Evolutionary conservation across 192 early-diverging fungal species (phyloP), one percentile per base, ranked within the genome.

Genomic region (Umbelopsis sp.): DNA sequence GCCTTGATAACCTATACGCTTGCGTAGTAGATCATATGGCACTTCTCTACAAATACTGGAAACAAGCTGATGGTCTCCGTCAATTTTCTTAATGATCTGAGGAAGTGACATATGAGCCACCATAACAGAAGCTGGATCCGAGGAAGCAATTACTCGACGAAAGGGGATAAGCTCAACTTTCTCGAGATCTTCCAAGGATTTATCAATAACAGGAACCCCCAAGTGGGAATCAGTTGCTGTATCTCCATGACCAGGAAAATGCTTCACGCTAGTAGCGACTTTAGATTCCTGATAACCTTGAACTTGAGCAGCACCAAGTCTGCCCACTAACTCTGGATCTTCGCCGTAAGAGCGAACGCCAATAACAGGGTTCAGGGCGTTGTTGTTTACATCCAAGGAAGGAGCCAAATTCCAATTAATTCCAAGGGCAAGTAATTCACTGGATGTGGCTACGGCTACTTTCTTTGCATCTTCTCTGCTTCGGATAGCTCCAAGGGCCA

Each of bases 181-280:
- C 49, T 81, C 75, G 8, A 81, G 34, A 9, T 81, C 79, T 36
- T 74, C 45, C 2, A 72, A 20, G 26, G 21, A 41, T 31, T 81
- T 81, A 34, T 77, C 69, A 68, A 81, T 81, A 6, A 81, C 75
- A 10, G 79, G 79, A 25, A 81, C 72, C 20, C 72, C 79, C 32
- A 74, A 32, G 66, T 81, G 79, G 2, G 79, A 81, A 38, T 81
- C 79, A n/a, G 75, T 74, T 7, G 71, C 79, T 10, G 79, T 81
- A 49, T 81, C 79, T 20, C 79, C 79, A 65, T 81, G 79, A 1
- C 79, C 79, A 2, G 79, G 79, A 26, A 81, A 81, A 62, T 81
- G 79, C 31, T 81, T 81, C n/a, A 73, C 41, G 54, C 79, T 81
- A 26, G 75, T 74, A 6, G 70, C 74, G 1, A 81, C 72, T 32